Base-by-base conservation (phyloP, 2,329 filamentous ascomycete species). In the Curvularia hawaiiensis region DNA sequence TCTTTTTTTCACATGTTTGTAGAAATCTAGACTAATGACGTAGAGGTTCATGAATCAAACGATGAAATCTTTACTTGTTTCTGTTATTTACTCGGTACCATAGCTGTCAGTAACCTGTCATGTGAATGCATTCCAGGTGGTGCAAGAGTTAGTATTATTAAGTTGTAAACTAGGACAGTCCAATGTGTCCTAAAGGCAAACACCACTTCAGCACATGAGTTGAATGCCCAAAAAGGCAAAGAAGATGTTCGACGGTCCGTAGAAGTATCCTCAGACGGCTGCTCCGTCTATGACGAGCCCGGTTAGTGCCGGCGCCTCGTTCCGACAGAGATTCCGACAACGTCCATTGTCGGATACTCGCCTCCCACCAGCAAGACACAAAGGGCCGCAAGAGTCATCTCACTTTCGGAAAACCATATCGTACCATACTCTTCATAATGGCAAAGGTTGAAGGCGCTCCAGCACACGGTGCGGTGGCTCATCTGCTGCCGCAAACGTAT, bases 401-500 rank as follows among this genome's bases (percentile, higher is more conserved):
- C 38, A 10, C 4, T 39, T 22, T 14, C 4, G 8, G 10, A 31
- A 26, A 26, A 45, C 16, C 30, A 45, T 18, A 20, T n/a, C 46
- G 30, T 14, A n/a, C 26, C 12, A 16, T 11, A n/a, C 40, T 33
- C 40, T n/a, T n/a, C 53, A 40, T 10, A 11, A 65, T 66, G 53
- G 44, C 43, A 59, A 58, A 51, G 26, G 61, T 70, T 52, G 79
- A 79, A 82, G 85, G 85, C 51, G 85, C 85, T 14, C 80, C 83
- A 12, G 73, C 76, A 50, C 81, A 87, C 66, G 87, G 87, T 62
- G 82, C 84, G 56, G 81, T 87, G 33, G 82, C 85, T 18, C 87
- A 96, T 75, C 86, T 98, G 63, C 87, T 98, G 43, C 93, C 94
- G 0, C 85, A 88, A 22, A 90, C 88, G 62, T 97, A 92, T 87